Evolutionary conservation across 495 filamentous ascomycete species (phyloP), one percentile per base, ranked within the genome.

Genomic region (Daldinia childiae): DNA sequence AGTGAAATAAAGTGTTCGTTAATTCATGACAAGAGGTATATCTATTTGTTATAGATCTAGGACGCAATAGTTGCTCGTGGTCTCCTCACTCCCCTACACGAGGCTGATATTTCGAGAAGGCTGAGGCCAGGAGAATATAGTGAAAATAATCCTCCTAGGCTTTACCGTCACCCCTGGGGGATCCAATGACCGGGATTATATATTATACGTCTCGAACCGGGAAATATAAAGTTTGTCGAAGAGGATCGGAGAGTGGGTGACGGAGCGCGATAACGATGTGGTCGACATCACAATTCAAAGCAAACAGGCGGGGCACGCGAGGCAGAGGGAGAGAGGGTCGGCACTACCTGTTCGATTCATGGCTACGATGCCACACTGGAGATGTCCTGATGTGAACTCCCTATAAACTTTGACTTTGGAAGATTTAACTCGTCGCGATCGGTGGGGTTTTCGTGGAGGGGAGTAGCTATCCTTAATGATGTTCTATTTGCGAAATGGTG

Each of bases 291-390:
- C 71, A 66, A 64, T 34, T 56, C 56, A 64, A 69, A 62, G 66
- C 71, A 77, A 69, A 73, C 71, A 63, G 74, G 73, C 73, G 77
- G 77, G 76, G 77, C 74, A 77, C 58, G 41, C 70, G 74, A 77
- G 69, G 72, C 66, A 64, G 66, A 72, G 70, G 59, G 65, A 75
- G 71, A 62, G 71, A 76, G 73, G 72, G 74, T 74, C 39, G 71
- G 74, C 58, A 79, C 71, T 87, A 87, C 86, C 86, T 87, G 84
- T 81, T 77, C 86, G 82, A 80, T 87, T 87, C 86, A 87, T 87
- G 76, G 79, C 82, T 75, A 65, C 34, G 56, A 68, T 72, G 65
- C 41, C 62, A 57, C 61, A 51, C 39, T 58, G 27, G 43, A 71
- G 63, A 63, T 41, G 26, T 64, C 61, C 21, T 65, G 41, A 24